Evolutionary conservation across 345 rosid genomes (phyloP).

Genomic region (Populus nigra): DNA sequence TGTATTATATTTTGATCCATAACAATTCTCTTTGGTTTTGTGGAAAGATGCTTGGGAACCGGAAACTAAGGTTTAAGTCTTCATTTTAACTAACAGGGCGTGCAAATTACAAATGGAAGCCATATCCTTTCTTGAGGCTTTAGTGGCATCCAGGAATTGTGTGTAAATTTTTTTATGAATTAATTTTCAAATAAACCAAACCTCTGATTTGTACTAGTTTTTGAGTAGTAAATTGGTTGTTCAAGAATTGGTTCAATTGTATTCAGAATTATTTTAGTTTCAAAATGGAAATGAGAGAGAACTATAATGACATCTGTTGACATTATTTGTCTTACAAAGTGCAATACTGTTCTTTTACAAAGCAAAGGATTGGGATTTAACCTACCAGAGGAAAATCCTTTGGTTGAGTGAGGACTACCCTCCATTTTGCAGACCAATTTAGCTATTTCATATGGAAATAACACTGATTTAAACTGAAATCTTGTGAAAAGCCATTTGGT

Average conservation of each 20-base stretch:
- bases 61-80: neutral
- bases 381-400: neutral
- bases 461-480: neutral
- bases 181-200: neutral
- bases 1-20: slow-evolving; percentile 16
- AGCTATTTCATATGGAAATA: neutral
- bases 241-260: neutral
- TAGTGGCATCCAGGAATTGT: neutral
- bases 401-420: neutral
- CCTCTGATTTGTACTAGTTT: neutral
- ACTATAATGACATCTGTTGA: neutral
- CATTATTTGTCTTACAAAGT: neutral
- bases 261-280: neutral
- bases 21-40: neutral
- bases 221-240: slow-evolving; percentile 2
- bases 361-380: neutral
- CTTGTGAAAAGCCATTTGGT: neutral
- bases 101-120: neutral
- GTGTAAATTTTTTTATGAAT: neutral
- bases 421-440: neutral
- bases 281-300: neutral
- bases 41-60: neutral
- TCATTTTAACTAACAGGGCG: neutral
- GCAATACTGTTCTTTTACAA: neutral
- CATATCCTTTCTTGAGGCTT: neutral